phyloP scores from a whole-genome alignment of 208 protist species.

The Lotmaria passim region DNA sequence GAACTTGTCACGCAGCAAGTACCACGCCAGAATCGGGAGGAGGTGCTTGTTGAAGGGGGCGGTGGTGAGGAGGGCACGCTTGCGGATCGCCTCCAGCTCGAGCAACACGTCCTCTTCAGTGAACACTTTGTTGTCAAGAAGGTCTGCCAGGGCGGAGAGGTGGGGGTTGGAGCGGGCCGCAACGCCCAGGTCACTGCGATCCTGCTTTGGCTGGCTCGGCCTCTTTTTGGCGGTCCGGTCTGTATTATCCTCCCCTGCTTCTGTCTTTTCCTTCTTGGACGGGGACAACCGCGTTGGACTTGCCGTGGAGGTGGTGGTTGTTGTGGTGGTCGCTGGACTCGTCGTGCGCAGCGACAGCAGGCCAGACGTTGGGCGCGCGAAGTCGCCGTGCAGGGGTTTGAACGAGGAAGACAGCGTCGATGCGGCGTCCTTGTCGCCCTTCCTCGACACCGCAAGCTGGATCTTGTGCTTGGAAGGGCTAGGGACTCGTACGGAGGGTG shows the following conservation, averaged over 20 bases:
- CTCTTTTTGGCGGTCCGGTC: no score
- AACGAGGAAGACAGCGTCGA: slow-evolving; percentile 2
- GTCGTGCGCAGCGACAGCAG: slow-evolving; percentile 14
- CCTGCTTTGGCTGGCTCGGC: not conserved
- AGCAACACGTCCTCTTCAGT: slow-evolving; percentile 52
- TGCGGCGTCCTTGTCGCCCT: not conserved
- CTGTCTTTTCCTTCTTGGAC: not conserved
- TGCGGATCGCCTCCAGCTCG: slow-evolving; percentile 56
- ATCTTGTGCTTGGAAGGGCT: not conserved
- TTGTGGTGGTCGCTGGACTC: not conserved
- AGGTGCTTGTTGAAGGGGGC: slow-evolving; percentile 52
- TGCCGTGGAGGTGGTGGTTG: not conserved
- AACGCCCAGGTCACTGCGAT: slow-evolving; percentile 13
- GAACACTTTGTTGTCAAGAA: slow-evolving; percentile 46
- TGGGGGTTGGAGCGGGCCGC: slow-evolving; percentile 39
- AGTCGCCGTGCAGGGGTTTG: slow-evolving; percentile 1
- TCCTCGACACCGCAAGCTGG: not conserved
- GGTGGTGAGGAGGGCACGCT: slow-evolving; percentile 45
- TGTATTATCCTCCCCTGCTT: not conserved
- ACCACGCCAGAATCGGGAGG: slow-evolving; percentile 51
- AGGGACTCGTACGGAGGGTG: not conserved
- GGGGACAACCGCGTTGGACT: not conserved
- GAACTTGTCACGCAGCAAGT: slow-evolving; percentile 47
- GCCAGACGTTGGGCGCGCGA: not conserved
- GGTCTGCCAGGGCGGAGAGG: slow-evolving; percentile 45